phyloP scores from a whole-genome alignment of 1,284 basidiomycete species.

The Cryptococcus jaspeensis region DNA sequence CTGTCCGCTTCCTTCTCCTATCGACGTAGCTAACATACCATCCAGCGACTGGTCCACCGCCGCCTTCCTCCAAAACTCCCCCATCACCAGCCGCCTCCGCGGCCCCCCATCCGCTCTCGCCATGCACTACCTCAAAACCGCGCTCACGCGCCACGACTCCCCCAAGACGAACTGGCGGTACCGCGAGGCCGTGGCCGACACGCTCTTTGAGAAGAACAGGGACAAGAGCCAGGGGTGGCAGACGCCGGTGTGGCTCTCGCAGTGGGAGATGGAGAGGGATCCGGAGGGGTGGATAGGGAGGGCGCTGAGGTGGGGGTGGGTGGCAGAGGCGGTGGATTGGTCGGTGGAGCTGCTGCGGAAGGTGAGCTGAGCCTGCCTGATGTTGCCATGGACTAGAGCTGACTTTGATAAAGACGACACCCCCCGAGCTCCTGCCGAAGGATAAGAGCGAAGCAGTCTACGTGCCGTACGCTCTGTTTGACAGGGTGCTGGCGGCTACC shows the following conservation, averaged over 20 bases:
- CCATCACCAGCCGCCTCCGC: constrained; percentile 71
- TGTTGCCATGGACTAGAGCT: background rate
- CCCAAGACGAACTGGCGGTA: constrained; percentile 70
- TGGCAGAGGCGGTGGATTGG: constrained; percentile 74
- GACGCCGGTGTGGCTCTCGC: constrained; percentile 77
- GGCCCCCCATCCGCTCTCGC: constrained; percentile 77
- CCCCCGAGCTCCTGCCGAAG: constrained; percentile 59
- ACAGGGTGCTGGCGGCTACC: constrained; percentile 74
- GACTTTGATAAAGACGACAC: constrained; percentile 56
- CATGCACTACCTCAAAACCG: constrained; percentile 81
- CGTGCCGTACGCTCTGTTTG: constrained; percentile 81
- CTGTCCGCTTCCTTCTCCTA: background rate
- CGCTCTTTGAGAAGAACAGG: constrained; percentile 66
- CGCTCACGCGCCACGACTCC: constrained; percentile 75
- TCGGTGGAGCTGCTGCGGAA: constrained; percentile 67
- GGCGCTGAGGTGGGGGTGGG: constrained; percentile 67
- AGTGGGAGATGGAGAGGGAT: constrained; percentile 50
- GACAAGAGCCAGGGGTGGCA: constrained; percentile 43
- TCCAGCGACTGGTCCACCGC: constrained; percentile 64
- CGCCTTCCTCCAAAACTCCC: constrained; percentile 78
- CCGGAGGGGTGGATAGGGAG: constrained; percentile 35
- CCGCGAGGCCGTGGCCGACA: constrained; percentile 71
- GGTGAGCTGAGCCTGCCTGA: constrained; percentile 53
- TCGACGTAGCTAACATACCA: constrained; percentile 11
- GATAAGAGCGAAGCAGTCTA: constrained; percentile 65